A percentile compares a stretch with the other conserved stretches of the same genome.
Evolutionary conservation across 306 rosid species (phyloP).

Genomic region (Cucurbita pepo): DNA sequence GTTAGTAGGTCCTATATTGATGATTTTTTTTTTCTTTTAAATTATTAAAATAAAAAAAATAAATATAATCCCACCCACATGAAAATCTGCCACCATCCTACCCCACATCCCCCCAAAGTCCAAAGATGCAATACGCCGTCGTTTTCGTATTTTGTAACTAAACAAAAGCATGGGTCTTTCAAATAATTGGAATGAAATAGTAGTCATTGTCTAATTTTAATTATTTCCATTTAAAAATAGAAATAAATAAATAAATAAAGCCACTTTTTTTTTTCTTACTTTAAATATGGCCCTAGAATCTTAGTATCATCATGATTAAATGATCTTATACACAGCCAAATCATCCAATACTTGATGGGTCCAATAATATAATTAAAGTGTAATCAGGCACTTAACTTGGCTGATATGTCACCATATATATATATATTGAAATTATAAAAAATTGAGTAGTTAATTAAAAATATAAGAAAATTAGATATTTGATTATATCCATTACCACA

Average conservation of each 20-base stretch:
- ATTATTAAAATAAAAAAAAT: not conserved
- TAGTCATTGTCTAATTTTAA: not conserved
- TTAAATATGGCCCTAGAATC: constrained; percentile 1
- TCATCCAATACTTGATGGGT: constrained; percentile 1
- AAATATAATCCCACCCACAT: not conserved
- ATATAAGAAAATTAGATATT: not conserved
- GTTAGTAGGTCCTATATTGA: constrained; percentile 2
- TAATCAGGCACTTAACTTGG: constrained; percentile 6
- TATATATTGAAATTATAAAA: not conserved
- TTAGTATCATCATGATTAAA: constrained; percentile 1
- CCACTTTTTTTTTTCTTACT: not conserved
- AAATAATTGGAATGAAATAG: not conserved
- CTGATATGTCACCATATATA: not conserved
- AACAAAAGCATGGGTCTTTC: not conserved
- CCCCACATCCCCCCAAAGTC: constrained; percentile 4
- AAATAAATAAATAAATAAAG: too few relatives aligned
- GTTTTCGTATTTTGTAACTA: not conserved
- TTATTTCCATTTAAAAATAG: not conserved
- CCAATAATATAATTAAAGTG: not conserved
- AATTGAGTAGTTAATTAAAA: not conserved
- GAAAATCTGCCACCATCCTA: not conserved
- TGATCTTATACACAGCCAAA: constrained; percentile 4
- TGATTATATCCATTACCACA: constrained; percentile 1
- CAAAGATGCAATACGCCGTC: constrained; percentile 6
- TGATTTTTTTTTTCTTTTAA: not conserved